Conservation (phyloP, 1,284 basidiomycete species). For the Sporisorium sorghi region DNA sequence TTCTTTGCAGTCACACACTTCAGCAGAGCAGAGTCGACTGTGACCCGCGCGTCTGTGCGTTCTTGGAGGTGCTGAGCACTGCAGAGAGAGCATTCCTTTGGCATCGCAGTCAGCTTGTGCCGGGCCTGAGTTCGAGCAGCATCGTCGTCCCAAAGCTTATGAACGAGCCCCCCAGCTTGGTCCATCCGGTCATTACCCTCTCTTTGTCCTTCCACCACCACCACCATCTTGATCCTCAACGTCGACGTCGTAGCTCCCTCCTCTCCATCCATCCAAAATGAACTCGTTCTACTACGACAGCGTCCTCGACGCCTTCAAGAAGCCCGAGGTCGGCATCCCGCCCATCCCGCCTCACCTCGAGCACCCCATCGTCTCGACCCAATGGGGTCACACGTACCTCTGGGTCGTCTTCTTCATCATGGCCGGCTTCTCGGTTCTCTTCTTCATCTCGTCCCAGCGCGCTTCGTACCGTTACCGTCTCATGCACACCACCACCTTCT, state of each 20-base stretch:
- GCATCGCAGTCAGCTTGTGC: too few species aligned
- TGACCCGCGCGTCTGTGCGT: conserved; percentile 5
- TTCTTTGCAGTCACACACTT: neutral
- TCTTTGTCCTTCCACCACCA: conserved; percentile 8
- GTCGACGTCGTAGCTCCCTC: neutral
- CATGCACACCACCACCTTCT: conserved; percentile 57
- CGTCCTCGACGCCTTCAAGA: conserved; percentile 52
- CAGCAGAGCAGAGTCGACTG: neutral
- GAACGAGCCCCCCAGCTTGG: neutral
- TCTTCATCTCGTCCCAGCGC: conserved; percentile 56
- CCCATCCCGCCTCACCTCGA: conserved; percentile 53
- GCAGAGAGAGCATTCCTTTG: too few species aligned
- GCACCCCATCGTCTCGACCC: conserved; percentile 49
- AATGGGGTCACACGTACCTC: conserved; percentile 55
- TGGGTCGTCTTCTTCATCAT: conserved; percentile 60
- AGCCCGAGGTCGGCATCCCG: conserved; percentile 53
- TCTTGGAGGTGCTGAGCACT: too few species aligned
- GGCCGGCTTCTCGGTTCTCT: conserved; percentile 50
- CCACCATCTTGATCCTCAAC: neutral
- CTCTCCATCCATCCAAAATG: conserved; percentile 15
- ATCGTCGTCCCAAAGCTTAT: neutral
- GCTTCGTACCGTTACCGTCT: conserved; percentile 60
- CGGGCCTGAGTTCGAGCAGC: too few species aligned
- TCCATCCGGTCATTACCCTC: neutral
- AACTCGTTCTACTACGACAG: conserved; percentile 58